Base-by-base conservation (phyloP, 768 basidiomycete species). In the Trametes cinnabarina region DNA sequence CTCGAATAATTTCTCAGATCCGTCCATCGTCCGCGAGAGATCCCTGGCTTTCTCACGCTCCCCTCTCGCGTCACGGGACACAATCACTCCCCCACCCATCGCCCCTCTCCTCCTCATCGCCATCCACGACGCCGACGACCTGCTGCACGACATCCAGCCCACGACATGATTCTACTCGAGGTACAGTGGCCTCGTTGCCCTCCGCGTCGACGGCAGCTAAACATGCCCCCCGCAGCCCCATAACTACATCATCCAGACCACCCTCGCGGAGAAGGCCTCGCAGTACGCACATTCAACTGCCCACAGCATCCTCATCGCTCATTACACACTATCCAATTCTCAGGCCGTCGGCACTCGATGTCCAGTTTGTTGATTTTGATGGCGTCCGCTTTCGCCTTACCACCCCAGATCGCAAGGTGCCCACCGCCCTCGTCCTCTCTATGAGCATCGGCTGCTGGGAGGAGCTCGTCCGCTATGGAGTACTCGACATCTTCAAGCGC, bases 361-460 rank as follows among this genome's bases (percentile, higher is more conserved):
- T 98, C 55, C 84, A 92, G 56, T 99, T 99, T 66, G 97, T 98
- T 51, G 97, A 99, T 75, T 99, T 94, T 65, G 97, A 99, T 71
- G 90, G 93, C 47, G 94, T 98, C 52, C 85, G 94, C 42, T 99
- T 98, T 76, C 95, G 90, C 72, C 75, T 98, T 46, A 91, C 91
- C 14, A 94, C 94, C 0, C 90, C 90, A 3, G 85, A 90, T 22
- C 85, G 88, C 69, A 92, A 96, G 78, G 87, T 89, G 0, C 69
- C 79, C n/a, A 64, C 60, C 10, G 53, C 42, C 4, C 77, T 98
- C 20, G 76, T 91, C 37, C 82, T 99, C 20, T 98, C 96, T 28
- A 98, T 99, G 94, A 87, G 88, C 72, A 94, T 98, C 57, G 88
- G 92, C 47, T 99, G 96, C 77, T 99, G 96, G 96, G 84, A 88